A percentile compares a stretch with the other conserved stretches of the same genome.
Conservation (phyloP, 1,284 basidiomycete species). For the Boletus hoseneyae region DNA sequence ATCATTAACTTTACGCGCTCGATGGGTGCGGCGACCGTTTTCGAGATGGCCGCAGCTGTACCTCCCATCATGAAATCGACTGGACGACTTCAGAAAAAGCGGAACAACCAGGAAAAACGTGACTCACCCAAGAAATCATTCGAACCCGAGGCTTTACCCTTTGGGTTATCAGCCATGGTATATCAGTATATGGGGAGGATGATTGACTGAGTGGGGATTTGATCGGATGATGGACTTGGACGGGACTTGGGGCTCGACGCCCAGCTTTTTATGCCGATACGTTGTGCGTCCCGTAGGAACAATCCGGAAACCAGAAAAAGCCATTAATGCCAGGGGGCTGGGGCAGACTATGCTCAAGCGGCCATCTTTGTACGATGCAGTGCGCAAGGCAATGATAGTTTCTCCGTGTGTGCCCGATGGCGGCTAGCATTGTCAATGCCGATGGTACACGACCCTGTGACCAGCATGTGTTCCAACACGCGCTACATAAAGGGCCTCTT, state of each 20-base stretch:
- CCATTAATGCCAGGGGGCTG: neutral
- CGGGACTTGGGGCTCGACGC: neutral
- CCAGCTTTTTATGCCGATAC: constrained; percentile 14
- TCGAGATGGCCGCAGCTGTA: constrained; percentile 55
- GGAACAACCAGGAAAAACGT: neutral
- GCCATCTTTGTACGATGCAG: neutral
- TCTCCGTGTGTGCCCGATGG: constrained; percentile 19
- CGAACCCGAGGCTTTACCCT: constrained; percentile 3
- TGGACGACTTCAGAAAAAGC: constrained; percentile 15
- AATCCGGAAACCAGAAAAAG: constrained; percentile 12
- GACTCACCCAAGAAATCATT: constrained; percentile 25
- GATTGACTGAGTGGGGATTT: constrained; percentile 27
- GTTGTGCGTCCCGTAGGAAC: constrained; percentile 9
- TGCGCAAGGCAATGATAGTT: constrained; percentile 1
- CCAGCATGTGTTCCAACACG: neutral
- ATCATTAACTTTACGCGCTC: constrained; percentile 71
- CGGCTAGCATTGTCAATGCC: neutral
- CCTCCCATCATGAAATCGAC: constrained; percentile 52
- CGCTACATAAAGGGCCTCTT: too few relatives aligned
- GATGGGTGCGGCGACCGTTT: constrained; percentile 70
- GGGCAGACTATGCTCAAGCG: neutral
- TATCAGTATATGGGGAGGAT: neutral
- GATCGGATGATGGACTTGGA: neutral
- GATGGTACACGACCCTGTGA: neutral
- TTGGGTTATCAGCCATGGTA: constrained; percentile 13